Evolutionary conservation across 495 filamentous ascomycete species (phyloP), one percentile per base, ranked within the genome.

Genomic region (Trichoderma gamsii): DNA sequence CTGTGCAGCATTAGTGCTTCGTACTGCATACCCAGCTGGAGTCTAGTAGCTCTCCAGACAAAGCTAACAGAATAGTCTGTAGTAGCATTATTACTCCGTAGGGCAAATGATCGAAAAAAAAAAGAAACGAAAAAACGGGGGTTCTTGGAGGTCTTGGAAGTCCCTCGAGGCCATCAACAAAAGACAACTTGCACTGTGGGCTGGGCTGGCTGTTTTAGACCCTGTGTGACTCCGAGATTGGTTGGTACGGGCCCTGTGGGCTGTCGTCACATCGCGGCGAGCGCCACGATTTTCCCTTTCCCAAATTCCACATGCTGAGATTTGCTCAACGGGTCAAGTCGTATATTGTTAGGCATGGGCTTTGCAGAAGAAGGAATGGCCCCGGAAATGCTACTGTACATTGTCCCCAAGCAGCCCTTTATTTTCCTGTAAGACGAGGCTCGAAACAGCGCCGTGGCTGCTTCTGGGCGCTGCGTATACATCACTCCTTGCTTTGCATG

Each of bases 211-310:
- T 61, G 56, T 61, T 61, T 61, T 13, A 32, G 56, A 61, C 56
- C 56, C 56, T 61, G 56, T 61, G 56, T 61, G 56, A 61, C 56
- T 61, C 56, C 56, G 56, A 61, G 56, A 61, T 61, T 61, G 27
- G 56, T 32, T 61, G 25, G n/a, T 49, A 32, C 12, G 8, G 8
- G 25, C 8, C 23, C 4, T 56, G 51, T 56, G 51, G 56, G 56
- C 56, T 61, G 12, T 61, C 51, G 56, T 61, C 56, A 61, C 56
- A 61, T 61, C 25, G 44, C 27, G n/a, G 21, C 51, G 51, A 59
- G 15, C 21, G 51, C 51, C 51, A 59, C 51, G 11, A 21, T 13
- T 61, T 12, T 49, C 44, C n/a, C 18, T n/a, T n/a, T 1, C 4
- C 29, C 29, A 51, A 51, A 51, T 52, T 52, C 9, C 49, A 11